phyloP scores from a whole-genome alignment of 768 basidiomycete genomes.

The Mycena haematopus region DNA sequence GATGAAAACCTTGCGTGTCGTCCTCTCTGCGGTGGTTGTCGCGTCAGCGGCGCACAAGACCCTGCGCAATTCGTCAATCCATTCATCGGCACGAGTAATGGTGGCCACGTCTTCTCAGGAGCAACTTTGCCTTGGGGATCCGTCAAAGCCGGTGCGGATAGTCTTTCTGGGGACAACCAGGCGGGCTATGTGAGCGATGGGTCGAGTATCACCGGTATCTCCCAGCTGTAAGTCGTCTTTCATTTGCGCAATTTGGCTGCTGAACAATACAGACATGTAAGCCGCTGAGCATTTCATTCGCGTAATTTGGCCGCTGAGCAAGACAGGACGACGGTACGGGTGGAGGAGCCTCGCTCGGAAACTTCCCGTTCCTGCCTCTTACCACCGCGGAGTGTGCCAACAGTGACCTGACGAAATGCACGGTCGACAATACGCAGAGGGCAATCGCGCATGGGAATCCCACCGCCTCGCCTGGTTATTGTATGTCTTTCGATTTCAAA shows the following conservation, averaged over 20 bases:
- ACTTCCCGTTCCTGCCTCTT: constrained; percentile 21
- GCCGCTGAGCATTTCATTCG: background rate
- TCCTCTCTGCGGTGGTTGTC: constrained; percentile 8
- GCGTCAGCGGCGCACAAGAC: constrained; percentile 11
- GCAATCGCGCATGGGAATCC: constrained; percentile 23
- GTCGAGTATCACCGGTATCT: constrained; percentile 26
- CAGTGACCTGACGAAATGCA: constrained; percentile 26
- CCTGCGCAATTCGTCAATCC: constrained; percentile 39
- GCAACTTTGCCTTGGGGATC: constrained; percentile 50
- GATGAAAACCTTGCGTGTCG: constrained; percentile 13
- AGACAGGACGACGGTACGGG: constrained; percentile 27
- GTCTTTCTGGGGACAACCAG: constrained; percentile 26
- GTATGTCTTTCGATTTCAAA: constrained; percentile 5
- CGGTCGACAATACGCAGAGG: constrained; percentile 5
- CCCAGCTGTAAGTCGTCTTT: constrained; percentile 22
- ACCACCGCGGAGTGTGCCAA: constrained; percentile 16
- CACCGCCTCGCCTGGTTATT: constrained; percentile 29
- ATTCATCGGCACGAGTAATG: constrained; percentile 49
- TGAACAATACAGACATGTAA: constrained; percentile 17
- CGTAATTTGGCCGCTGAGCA: constrained; percentile 1
- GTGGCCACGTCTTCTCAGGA: constrained; percentile 49
- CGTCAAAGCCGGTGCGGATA: constrained; percentile 49
- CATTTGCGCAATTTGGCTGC: background rate
- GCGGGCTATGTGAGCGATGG: constrained; percentile 30
- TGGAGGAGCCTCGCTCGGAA: constrained; percentile 22